These are phyloP conservation scores for Endotrypanum monterogeii DNA, from an alignment of 208 protist species.

Conservation along the genomic window DNA sequence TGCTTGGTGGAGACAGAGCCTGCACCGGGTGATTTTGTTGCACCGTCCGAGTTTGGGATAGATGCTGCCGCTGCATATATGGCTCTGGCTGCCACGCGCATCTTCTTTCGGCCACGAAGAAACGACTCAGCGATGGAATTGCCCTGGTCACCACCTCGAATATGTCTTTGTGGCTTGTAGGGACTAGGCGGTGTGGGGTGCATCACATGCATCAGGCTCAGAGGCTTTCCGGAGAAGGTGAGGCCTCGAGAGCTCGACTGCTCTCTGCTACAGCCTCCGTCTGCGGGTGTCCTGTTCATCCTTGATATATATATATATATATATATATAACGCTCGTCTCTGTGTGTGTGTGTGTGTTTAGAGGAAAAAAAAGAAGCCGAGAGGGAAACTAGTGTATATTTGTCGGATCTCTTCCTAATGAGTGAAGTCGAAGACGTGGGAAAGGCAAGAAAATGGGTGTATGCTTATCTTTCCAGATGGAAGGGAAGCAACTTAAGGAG, in stretches of 20 bases:
- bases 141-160: background rate
- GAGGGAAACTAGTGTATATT: too few species aligned
- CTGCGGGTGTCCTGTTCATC: too few species aligned
- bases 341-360: too few species aligned
- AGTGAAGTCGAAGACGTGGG: too few species aligned
- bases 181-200: constrained; percentile 64
- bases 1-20: background rate
- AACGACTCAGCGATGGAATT: constrained; percentile 35
- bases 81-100: background rate
- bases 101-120: constrained; percentile 8
- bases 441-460: too few species aligned
- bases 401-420: too few species aligned
- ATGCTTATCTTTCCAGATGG: too few species aligned
- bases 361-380: too few species aligned
- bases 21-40: background rate
- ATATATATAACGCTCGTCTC: too few species aligned
- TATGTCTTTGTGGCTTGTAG: constrained; percentile 42
- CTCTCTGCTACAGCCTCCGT: background rate
- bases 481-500: too few species aligned
- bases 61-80: background rate
- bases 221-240: background rate
- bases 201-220: constrained; percentile 31
- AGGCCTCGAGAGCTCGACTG: background rate
- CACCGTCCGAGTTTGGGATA: background rate
- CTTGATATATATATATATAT: too few species aligned